These are phyloP conservation scores for Mucor ambiguus DNA, from an alignment of 371 early-diverging fungal genomes.

Conservation along the genomic window DNA sequence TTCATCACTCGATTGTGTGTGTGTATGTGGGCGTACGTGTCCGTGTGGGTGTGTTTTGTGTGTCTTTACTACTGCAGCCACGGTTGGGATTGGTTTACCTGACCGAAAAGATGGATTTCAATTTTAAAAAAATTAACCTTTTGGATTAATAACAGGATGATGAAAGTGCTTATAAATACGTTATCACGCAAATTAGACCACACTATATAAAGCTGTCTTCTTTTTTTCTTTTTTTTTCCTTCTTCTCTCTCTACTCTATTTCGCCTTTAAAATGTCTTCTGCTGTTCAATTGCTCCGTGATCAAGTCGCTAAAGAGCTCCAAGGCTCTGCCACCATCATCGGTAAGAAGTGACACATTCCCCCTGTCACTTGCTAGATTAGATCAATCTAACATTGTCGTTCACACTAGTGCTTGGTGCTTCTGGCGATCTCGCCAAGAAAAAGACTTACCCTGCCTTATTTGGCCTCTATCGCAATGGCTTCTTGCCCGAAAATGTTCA, in stretches of 20 bases:
- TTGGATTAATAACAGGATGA: not conserved
- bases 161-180: constrained; percentile 3
- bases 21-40: no score
- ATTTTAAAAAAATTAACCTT: constrained; percentile 5
- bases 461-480: constrained; percentile 74
- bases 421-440: constrained; percentile 95
- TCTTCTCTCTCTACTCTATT: constrained; percentile 16
- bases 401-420: constrained; percentile 74
- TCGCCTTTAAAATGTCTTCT: constrained; percentile 27
- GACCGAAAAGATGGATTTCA: not conserved
- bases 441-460: constrained; percentile 98
- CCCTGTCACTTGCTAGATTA: not conserved
- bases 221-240: constrained; percentile 2
- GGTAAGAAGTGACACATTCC: constrained; percentile 36
- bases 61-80: not conserved
- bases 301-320: constrained; percentile 41
- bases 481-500: constrained; percentile 78
- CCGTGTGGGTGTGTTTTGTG: no score
- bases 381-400: not conserved
- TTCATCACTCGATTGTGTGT: not conserved
- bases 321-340: constrained; percentile 52
- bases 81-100: not conserved
- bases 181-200: not conserved
- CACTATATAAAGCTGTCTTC: not conserved
- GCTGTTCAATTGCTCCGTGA: constrained; percentile 40